Conservation (phyloP, 2,329 filamentous ascomycete genomes). For the Pseudogymnoascus sp. region DNA sequence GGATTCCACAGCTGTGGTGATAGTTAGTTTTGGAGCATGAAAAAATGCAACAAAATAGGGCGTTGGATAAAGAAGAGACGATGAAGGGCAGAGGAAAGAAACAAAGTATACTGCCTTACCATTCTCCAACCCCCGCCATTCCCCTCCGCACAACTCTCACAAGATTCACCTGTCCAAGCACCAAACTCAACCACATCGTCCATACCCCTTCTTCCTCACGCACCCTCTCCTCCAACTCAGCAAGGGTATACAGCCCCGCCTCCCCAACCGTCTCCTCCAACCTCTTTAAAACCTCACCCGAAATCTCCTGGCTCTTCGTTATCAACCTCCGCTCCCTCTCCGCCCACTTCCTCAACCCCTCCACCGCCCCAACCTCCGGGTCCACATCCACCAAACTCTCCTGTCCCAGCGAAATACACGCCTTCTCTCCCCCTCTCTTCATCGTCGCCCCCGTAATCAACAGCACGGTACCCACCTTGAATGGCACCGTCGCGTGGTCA, state of each 20-base stretch:
- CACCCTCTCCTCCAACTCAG: conserved; percentile 35
- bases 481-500: background rate
- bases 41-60: background rate
- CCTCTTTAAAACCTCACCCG: conserved; percentile 33
- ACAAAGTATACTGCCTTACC: conserved; percentile 14
- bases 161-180: background rate
- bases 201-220: background rate
- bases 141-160: background rate
- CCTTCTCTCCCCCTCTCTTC: conserved; percentile 14
- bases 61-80: background rate
- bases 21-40: conserved; percentile 1
- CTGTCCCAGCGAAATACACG: conserved; percentile 30
- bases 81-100: background rate
- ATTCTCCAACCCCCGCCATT: background rate
- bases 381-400: conserved; percentile 47
- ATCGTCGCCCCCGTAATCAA: background rate
- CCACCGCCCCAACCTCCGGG: conserved; percentile 43
- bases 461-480: background rate
- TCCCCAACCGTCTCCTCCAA: conserved; percentile 27
- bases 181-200: background rate
- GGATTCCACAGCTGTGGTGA: conserved; percentile 40
- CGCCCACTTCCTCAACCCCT: conserved; percentile 44
- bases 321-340: conserved; percentile 40
- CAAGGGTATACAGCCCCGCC: conserved; percentile 34
- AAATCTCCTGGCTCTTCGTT: conserved; percentile 41